These are phyloP conservation scores for Termitomyces sp. DNA, from an alignment of 768 basidiomycete species.

Conservation along the genomic window DNA sequence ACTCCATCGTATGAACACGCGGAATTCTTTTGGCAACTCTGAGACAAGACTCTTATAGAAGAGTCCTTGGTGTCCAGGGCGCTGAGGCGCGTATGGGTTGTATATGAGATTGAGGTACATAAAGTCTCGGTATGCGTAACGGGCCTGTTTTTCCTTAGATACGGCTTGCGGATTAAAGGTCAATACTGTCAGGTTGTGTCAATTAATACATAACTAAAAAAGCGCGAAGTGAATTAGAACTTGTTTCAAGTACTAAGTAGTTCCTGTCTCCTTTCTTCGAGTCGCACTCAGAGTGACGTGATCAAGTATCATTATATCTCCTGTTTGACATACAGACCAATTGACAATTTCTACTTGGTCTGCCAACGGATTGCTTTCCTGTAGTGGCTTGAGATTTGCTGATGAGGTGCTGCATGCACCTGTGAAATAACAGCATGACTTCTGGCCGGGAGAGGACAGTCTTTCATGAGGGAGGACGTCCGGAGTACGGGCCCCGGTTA, in stretches of 20 bases:
- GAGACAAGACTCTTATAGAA: conserved; percentile 10
- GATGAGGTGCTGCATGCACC: too few relatives aligned
- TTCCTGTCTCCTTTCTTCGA: background rate
- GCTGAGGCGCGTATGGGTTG: conserved; percentile 23
- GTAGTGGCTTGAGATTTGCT: too few relatives aligned
- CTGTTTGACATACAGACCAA: background rate
- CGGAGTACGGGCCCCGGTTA: too few relatives aligned
- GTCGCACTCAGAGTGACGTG: background rate
- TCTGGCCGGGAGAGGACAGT: too few relatives aligned
- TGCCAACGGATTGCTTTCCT: background rate
- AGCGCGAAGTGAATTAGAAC: background rate
- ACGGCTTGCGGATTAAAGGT: background rate
- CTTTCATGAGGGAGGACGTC: too few relatives aligned
- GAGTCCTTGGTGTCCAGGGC: conserved; percentile 25
- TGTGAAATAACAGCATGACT: too few relatives aligned
- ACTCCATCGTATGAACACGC: conserved; percentile 7
- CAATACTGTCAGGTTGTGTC: background rate
- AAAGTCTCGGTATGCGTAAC: conserved; percentile 17
- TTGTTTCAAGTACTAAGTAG: background rate
- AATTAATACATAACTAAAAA: background rate
- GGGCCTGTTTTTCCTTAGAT: background rate
- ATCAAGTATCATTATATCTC: background rate
- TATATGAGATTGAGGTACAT: conserved; percentile 20
- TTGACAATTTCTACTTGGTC: background rate
- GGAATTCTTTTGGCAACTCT: background rate